phyloP scores from a whole-genome alignment of 768 basidiomycete species.

The Calvatia gigantea region DNA sequence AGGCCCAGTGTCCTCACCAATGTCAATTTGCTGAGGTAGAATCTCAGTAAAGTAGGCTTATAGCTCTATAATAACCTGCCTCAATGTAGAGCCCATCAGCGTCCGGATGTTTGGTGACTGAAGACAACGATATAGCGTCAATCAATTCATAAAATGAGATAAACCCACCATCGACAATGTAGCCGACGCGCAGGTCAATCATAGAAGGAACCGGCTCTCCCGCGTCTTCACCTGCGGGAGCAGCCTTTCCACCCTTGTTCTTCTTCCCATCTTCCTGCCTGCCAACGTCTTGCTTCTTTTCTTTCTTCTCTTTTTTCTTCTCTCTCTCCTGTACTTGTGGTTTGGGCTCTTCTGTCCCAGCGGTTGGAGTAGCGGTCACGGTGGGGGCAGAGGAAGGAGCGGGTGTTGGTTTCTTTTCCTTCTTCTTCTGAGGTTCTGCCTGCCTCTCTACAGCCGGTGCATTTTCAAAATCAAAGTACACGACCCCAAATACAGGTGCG shows the following conservation, averaged over 20 bases:
- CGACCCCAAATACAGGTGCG: slow-evolving; percentile 48
- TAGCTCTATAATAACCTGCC: slow-evolving; percentile 33
- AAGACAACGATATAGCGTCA: background rate
- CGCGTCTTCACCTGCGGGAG: slow-evolving; percentile 52
- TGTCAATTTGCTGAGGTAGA: slow-evolving; percentile 79
- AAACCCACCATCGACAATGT: slow-evolving; percentile 80
- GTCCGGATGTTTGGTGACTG: slow-evolving; percentile 95
- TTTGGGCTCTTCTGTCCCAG: slow-evolving; percentile 17
- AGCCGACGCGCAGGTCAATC: slow-evolving; percentile 95
- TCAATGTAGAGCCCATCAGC: slow-evolving; percentile 98
- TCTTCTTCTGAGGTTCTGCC: slow-evolving; percentile 72
- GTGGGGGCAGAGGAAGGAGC: slow-evolving; percentile 23
- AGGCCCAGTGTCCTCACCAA: slow-evolving; percentile 93
- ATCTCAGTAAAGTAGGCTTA: slow-evolving; percentile 13
- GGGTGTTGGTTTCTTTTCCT: slow-evolving; percentile 48
- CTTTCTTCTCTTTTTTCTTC: slow-evolving; percentile 64
- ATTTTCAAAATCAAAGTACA: slow-evolving; percentile 70
- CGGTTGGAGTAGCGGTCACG: background rate
- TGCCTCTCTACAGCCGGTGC: slow-evolving; percentile 77
- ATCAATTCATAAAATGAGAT: background rate
- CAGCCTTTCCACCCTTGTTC: slow-evolving; percentile 39
- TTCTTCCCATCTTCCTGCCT: slow-evolving; percentile 34
- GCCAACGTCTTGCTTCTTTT: slow-evolving; percentile 43
- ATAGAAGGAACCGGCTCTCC: slow-evolving; percentile 91
- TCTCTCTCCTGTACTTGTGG: slow-evolving; percentile 34